These are phyloP conservation scores for Mycena vitilis DNA, from an alignment of 768 basidiomycete species.

Conservation along the genomic window DNA sequence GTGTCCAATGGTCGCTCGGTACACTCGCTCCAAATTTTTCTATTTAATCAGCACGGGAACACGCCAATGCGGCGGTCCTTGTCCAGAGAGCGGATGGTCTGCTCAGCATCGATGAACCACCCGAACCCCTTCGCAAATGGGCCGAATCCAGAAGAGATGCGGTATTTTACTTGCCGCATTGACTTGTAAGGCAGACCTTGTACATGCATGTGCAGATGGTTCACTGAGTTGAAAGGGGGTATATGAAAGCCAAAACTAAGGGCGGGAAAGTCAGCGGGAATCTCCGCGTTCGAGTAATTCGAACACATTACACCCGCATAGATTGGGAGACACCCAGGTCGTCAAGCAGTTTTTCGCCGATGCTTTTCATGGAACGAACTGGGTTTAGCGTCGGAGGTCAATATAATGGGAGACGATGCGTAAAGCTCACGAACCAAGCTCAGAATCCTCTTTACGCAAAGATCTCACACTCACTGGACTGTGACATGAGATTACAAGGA, in stretches of 20 bases:
- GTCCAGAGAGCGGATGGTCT: slow-evolving; percentile 71
- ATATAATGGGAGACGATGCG: not conserved
- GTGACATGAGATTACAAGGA: slow-evolving; percentile 14
- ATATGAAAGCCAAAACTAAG: slow-evolving; percentile 86
- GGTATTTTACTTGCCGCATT: slow-evolving; percentile 59
- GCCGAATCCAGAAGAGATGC: slow-evolving; percentile 51
- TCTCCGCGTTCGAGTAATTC: not conserved
- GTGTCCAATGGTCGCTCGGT: not conserved
- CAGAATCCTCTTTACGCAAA: slow-evolving; percentile 56
- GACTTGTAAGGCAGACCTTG: slow-evolving; percentile 75
- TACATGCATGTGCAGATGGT: slow-evolving; percentile 82
- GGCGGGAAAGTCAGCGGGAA: slow-evolving; percentile 23
- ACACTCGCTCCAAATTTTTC: not conserved
- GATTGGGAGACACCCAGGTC: slow-evolving; percentile 52
- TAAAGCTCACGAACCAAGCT: slow-evolving; percentile 54
- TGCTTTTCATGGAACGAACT: slow-evolving; percentile 60
- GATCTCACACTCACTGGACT: slow-evolving; percentile 65
- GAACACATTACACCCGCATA: slow-evolving; percentile 57
- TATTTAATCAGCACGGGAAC: slow-evolving; percentile 55
- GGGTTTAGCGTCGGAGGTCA: not conserved
- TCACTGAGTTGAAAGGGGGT: slow-evolving; percentile 78
- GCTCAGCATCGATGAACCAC: slow-evolving; percentile 77
- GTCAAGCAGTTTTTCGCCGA: slow-evolving; percentile 68
- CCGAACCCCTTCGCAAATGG: slow-evolving; percentile 70
- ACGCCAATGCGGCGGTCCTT: slow-evolving; percentile 61